Percentiles rank a stretch among this genome's conserved stretches.
phyloP scores from a whole-genome alignment of 768 basidiomycete species.

The Russula brevipes region DNA sequence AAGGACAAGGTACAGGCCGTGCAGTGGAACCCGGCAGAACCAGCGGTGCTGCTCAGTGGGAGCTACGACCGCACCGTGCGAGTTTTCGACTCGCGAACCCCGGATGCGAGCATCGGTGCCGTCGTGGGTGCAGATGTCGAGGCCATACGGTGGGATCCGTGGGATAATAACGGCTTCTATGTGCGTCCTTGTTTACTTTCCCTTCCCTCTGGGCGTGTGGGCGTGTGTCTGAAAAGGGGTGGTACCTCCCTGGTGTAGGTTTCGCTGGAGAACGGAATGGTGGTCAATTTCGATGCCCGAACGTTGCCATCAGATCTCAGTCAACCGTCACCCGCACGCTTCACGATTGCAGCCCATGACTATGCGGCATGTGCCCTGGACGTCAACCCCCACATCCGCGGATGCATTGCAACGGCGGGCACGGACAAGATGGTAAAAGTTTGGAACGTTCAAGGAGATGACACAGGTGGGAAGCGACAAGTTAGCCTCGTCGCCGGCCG shows the following conservation, averaged over 20 bases:
- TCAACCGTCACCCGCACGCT: conserved; percentile 62
- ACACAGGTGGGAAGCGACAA: conserved; percentile 54
- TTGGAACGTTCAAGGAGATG: conserved; percentile 82
- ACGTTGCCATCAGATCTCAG: conserved; percentile 68
- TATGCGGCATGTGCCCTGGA: conserved; percentile 86
- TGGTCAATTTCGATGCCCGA: conserved; percentile 88
- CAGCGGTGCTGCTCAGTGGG: conserved; percentile 86
- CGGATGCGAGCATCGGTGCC: conserved; percentile 77
- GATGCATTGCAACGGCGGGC: conserved; percentile 91
- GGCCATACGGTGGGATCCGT: conserved; percentile 92
- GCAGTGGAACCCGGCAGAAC: conserved; percentile 88
- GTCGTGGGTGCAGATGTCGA: conserved; percentile 90
- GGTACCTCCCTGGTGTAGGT: conserved; percentile 47
- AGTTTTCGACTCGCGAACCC: conserved; percentile 86
- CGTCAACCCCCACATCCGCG: conserved; percentile 83
- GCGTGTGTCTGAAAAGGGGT: not conserved
- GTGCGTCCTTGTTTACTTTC: conserved; percentile 41
- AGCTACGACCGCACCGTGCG: conserved; percentile 94
- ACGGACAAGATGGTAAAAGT: conserved; percentile 93
- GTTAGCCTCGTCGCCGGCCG: conserved; percentile 82
- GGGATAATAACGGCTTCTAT: conserved; percentile 83
- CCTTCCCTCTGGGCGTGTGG: not conserved
- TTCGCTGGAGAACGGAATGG: conserved; percentile 89
- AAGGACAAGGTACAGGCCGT: conserved; percentile 96
- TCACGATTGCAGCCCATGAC: conserved; percentile 91